Evolutionary conservation across 257 asterid species (phyloP).

Genomic region (Ligustrum vulgare): DNA sequence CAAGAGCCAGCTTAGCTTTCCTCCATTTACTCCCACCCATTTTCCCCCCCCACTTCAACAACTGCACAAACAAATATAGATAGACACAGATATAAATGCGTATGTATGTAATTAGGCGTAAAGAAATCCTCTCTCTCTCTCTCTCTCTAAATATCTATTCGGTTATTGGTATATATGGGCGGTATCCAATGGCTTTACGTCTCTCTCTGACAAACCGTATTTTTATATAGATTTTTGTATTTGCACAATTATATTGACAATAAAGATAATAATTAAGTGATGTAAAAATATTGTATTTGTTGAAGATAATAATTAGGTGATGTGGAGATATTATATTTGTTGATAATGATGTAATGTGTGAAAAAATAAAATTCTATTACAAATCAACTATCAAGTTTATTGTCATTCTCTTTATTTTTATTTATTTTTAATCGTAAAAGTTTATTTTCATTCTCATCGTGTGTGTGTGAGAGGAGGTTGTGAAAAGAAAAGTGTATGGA

Average conservation of each 20-base stretch:
- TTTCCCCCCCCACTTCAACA: slow-evolving; percentile 8
- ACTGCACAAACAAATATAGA: slow-evolving; percentile 17
- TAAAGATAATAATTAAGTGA: too few relatives aligned
- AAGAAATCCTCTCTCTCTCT: background rate
- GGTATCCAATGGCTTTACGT: slow-evolving; percentile 68
- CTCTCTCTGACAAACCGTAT: slow-evolving; percentile 33
- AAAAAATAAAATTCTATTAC: too few relatives aligned
- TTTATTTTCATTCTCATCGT: too few relatives aligned
- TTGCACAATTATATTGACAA: too few relatives aligned
- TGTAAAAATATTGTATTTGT: too few relatives aligned
- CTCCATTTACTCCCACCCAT: slow-evolving; percentile 84
- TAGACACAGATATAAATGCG: background rate
- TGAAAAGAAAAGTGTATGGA: slow-evolving; percentile 27
- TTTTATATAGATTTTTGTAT: too few relatives aligned
- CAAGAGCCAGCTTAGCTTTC: slow-evolving; percentile 69
- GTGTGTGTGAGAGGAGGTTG: background rate
- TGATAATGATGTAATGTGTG: too few relatives aligned
- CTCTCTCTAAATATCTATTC: background rate
- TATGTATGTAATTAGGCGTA: background rate
- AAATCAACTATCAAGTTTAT: too few relatives aligned
- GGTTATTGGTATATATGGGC: slow-evolving; percentile 37
- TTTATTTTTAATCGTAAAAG: too few relatives aligned
- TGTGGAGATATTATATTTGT: too few relatives aligned
- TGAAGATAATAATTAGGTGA: too few relatives aligned
- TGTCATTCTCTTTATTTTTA: too few relatives aligned